These are phyloP conservation scores for Kluyveromyces dobzhanskii DNA, from an alignment of 805 yeast genomes.

Conservation along the genomic window DNA sequence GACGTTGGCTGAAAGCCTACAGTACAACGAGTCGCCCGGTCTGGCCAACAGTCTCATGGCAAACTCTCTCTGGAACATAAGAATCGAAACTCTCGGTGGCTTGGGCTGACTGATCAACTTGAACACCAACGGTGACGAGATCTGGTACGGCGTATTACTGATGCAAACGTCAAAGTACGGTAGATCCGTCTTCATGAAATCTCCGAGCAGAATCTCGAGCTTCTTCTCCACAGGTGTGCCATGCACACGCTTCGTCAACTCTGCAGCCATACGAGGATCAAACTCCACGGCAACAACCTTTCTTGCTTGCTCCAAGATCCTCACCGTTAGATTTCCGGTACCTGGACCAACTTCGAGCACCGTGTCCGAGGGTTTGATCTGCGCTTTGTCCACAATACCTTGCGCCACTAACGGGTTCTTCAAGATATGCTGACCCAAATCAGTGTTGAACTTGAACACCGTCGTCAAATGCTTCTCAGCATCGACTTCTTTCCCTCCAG, in stretches of 20 bases:
- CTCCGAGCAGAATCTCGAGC: slow-evolving; percentile 86
- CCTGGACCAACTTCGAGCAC: slow-evolving; percentile 98
- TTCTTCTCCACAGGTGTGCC: slow-evolving; percentile 93
- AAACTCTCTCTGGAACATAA: slow-evolving; percentile 97
- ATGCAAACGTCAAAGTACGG: slow-evolving; percentile 95
- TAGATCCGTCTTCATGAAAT: slow-evolving; percentile 89
- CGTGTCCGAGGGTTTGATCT: slow-evolving; percentile 81
- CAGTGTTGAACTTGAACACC: slow-evolving; percentile 95
- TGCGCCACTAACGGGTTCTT: slow-evolving; percentile 96
- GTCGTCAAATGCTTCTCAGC: slow-evolving; percentile 59
- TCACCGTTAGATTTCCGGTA: slow-evolving; percentile 93
- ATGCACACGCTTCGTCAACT: slow-evolving; percentile 91
- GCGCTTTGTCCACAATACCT: slow-evolving; percentile 96
- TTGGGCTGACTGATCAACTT: slow-evolving; percentile 81
- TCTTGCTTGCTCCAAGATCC: slow-evolving; percentile 84
- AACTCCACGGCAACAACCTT: slow-evolving; percentile 95
- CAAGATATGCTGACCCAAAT: slow-evolving; percentile 92
- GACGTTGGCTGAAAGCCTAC: slow-evolving; percentile 90
- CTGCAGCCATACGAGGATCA: slow-evolving; percentile 99
- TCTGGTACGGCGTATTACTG: slow-evolving; percentile 95
- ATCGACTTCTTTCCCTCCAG: slow-evolving; percentile 50
- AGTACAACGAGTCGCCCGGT: slow-evolving; percentile 92
- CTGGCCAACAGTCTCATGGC: slow-evolving; percentile 89
- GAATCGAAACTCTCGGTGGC: slow-evolving; percentile 90
- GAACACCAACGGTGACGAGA: slow-evolving; percentile 93